Percentiles rank a stretch among this genome's conserved stretches.
These are phyloP conservation scores for Cucurbita moschata DNA, from an alignment of 306 rosid genomes.

Conservation along the genomic window DNA sequence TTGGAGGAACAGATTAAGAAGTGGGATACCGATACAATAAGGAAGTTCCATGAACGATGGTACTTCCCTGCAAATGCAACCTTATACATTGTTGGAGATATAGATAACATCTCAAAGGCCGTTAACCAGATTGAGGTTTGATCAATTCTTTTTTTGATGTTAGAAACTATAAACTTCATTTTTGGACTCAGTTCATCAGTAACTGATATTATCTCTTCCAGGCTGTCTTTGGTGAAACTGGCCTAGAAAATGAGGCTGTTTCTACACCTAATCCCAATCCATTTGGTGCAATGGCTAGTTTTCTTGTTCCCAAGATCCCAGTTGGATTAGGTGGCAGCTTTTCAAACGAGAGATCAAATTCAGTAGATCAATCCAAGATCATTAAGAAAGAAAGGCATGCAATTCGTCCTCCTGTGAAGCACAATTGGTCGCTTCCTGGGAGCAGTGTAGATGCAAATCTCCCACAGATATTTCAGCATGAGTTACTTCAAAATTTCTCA, in stretches of 20 bases:
- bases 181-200: constrained; percentile 15
- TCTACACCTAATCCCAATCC: constrained; percentile 62
- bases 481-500: constrained; percentile 86
- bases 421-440: constrained; percentile 89
- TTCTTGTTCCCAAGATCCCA: constrained; percentile 91
- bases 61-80: constrained; percentile 99
- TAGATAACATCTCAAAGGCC: constrained; percentile 69
- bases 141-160: constrained; percentile 9
- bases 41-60: constrained; percentile 99
- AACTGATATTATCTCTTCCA: constrained; percentile 20
- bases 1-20: constrained; percentile 94
- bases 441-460: constrained; percentile 36
- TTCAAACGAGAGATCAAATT: constrained; percentile 52
- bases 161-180: constrained; percentile 5
- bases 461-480: constrained; percentile 95
- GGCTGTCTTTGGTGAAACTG: constrained; percentile 82
- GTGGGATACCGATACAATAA: constrained; percentile 94
- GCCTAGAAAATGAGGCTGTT: constrained; percentile 49
- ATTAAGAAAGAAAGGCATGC: constrained; percentile 63
- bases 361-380: constrained; percentile 54
- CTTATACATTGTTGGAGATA: constrained; percentile 90
- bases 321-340: constrained; percentile 63
- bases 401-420: constrained; percentile 91
- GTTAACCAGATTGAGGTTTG: constrained; percentile 76
- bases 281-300: constrained; percentile 96